phyloP scores from a whole-genome alignment of 2,329 filamentous ascomycete species.

The Thielaviopsis cerberus region DNA sequence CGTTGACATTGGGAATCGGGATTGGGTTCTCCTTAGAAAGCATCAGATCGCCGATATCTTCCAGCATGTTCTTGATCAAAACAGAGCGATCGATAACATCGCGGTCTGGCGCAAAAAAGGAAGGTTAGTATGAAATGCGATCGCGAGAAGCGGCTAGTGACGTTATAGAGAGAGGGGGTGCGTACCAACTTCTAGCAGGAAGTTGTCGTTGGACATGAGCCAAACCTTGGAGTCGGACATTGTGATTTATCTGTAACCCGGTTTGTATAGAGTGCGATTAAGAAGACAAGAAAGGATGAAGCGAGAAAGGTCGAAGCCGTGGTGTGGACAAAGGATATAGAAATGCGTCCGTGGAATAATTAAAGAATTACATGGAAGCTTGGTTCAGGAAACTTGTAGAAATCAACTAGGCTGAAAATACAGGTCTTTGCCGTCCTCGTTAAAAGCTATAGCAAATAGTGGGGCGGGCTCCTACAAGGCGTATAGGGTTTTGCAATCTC shows the following conservation, averaged over 20 bases:
- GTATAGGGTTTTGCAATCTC: no score
- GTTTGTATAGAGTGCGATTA: neutral
- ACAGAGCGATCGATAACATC: constrained; percentile 77
- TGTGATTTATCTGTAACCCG: constrained; percentile 12
- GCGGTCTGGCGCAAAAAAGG: constrained; percentile 37
- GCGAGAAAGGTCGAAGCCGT: no score
- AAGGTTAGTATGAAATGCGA: neutral
- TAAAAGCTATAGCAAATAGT: no score
- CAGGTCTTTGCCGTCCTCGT: no score
- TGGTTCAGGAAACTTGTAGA: no score
- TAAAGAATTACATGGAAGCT: neutral
- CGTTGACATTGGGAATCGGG: constrained; percentile 83
- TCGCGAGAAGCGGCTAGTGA: neutral
- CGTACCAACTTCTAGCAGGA: constrained; percentile 29
- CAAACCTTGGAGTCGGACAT: constrained; percentile 26
- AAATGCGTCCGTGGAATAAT: no score
- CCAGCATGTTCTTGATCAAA: constrained; percentile 95
- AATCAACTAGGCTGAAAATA: no score
- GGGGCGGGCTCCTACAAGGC: no score
- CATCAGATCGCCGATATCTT: constrained; percentile 59
- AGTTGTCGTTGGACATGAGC: constrained; percentile 33
- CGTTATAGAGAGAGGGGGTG: neutral
- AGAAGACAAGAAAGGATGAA: neutral
- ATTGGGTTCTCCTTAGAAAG: constrained; percentile 46
- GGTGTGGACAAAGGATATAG: no score